Percentiles rank a stretch among this genome's conserved stretches.
Evolutionary conservation across 1,139 yeast genomes (phyloP).

Genomic region (Pichia sp.): DNA sequence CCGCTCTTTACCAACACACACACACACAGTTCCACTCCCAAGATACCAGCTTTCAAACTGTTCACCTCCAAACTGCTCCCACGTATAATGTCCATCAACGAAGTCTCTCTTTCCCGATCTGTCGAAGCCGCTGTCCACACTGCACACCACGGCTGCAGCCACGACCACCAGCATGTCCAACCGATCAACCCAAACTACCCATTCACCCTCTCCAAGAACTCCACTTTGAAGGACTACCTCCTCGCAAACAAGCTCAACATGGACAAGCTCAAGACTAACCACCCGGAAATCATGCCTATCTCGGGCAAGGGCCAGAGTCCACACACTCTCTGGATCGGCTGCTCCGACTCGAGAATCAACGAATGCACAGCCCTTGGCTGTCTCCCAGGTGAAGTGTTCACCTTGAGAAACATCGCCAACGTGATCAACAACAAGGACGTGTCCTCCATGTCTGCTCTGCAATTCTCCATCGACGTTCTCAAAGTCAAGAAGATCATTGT

Average conservation of each 20-base stretch:
- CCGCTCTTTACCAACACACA: no score
- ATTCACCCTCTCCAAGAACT: conserved; percentile 56
- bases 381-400: conserved; percentile 91
- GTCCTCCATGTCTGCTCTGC: conserved; percentile 78
- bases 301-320: conserved; percentile 90
- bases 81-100: conserved; percentile 12
- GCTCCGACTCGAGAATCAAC: conserved; percentile 78
- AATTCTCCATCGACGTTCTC: conserved; percentile 86
- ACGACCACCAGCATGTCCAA: no score
- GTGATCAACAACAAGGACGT: conserved; percentile 71
- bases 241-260: conserved; percentile 70
- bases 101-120: neutral
- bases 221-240: conserved; percentile 62
- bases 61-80: conserved; percentile 6
- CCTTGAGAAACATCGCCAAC: conserved; percentile 93
- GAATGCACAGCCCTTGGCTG: conserved; percentile 71
- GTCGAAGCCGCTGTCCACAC: no score
- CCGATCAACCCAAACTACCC: conserved; percentile 36
- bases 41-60: conserved; percentile 12
- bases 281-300: conserved; percentile 64
- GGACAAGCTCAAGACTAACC: conserved; percentile 52
- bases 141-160: no score
- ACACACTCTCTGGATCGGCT: conserved; percentile 94
- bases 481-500: conserved; percentile 82
- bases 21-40: neutral